Base-by-base conservation (phyloP, 169 alveolate species). In the Eimeria tenella region DNA sequence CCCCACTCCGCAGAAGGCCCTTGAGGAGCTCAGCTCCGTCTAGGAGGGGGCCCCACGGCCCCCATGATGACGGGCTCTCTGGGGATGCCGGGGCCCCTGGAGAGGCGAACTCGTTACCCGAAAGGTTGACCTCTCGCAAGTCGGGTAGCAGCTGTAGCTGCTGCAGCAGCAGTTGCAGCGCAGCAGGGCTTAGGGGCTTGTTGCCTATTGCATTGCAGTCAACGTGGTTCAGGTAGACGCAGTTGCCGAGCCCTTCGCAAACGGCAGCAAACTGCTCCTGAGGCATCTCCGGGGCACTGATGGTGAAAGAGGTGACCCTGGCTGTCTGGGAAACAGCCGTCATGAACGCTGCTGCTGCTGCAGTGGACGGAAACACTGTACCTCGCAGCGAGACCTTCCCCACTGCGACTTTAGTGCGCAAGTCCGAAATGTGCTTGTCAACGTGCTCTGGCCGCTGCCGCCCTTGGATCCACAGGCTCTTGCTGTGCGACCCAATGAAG, bases 81-180 rank as follows among this genome's bases (percentile, higher is more conserved):
- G 42, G 2, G 42, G 42, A 58, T 1, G 3, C 68, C 68, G 42
- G 42, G 62, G 53, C 71, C n/a, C 88, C 11, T 17, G 52, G 68
- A n/a, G 92, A 49, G 31, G 52, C 77, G 56, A 84, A 42, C 65
- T 84, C 82, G 50, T 84, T 84, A n/a, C 92, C 92, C 31, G 82
- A 63, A 8, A 84, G 92, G n/a, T 65, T 84, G 65, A 84, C 53
- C 50, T 84, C 79, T 17, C 92, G 75, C 62, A 84, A 25, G 62
- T 84, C 92, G 23, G 92, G 92, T 5, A 84, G 55, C n/a, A 10
- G 60, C 81, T 63, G 58, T 15, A 84, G 92, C 53, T 31, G 42
- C 9, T 17, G 75, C 81, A 84, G 92, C 63, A 84, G 81, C 92
- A 62, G 92, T 25, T n/a, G 65, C 92, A 68, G 70, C n/a, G 65